Percentiles rank a stretch among this genome's conserved stretches.
Conservation (phyloP, 768 basidiomycete genomes). For the Macrolepiota albuminosa region DNA sequence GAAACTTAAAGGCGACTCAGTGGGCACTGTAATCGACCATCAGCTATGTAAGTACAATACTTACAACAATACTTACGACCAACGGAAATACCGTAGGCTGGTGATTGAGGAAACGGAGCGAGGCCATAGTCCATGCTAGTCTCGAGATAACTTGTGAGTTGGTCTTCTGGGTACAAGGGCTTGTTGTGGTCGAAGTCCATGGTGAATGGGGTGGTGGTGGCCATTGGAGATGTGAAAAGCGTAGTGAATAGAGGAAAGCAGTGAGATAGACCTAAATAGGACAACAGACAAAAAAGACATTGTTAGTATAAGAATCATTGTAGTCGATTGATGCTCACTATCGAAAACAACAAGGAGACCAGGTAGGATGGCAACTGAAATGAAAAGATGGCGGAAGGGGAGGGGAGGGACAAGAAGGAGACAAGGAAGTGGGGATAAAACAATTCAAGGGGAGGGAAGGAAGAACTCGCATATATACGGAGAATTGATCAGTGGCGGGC, state of each 20-base stretch:
- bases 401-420: constrained; percentile 17
- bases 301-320: constrained; percentile 25
- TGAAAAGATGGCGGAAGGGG: constrained; percentile 32
- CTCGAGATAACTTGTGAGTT: constrained; percentile 46
- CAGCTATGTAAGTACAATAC: constrained; percentile 10
- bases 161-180: constrained; percentile 39
- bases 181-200: constrained; percentile 50
- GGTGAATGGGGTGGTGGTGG: constrained; percentile 26
- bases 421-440: constrained; percentile 21
- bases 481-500: constrained; percentile 13
- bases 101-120: constrained; percentile 62
- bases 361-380: constrained; percentile 26
- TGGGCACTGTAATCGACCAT: constrained; percentile 40
- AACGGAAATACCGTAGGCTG: constrained; percentile 57
- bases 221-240: constrained; percentile 4
- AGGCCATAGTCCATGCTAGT: constrained; percentile 52
- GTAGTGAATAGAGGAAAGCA: constrained; percentile 14
- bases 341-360: constrained; percentile 20
- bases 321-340: constrained; percentile 19
- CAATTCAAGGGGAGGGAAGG: constrained; percentile 13
- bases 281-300: constrained; percentile 12
- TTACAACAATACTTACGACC: constrained; percentile 43
- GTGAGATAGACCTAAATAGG: constrained; percentile 21
- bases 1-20: constrained; percentile 61
- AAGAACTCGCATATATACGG: constrained; percentile 20